Conservation (phyloP, 768 basidiomycete genomes). For the Tulasnella sp. region DNA sequence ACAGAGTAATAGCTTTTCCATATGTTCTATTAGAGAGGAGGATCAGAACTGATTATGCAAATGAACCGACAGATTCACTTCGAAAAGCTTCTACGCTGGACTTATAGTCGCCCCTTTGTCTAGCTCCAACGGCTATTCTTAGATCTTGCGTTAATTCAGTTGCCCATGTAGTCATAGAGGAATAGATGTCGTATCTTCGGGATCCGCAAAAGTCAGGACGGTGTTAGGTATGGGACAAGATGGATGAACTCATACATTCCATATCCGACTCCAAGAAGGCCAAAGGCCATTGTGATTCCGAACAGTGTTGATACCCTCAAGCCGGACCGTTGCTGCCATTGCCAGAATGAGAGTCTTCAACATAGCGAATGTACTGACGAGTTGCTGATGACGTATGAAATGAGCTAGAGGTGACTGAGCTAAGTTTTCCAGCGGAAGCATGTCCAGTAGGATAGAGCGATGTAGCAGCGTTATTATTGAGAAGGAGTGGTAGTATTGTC, state of each 20-base stretch:
- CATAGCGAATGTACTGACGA: no score
- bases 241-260: not conserved
- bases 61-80: not conserved
- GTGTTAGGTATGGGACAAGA: not conserved
- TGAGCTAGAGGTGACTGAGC: no score
- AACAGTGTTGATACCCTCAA: no score
- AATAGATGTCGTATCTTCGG: constrained; percentile 1
- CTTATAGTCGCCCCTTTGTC: constrained; percentile 6
- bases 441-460: no score
- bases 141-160: constrained; percentile 4
- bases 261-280: constrained; percentile 5
- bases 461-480: no score
- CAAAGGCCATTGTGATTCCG: not conserved
- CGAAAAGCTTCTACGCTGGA: not conserved
- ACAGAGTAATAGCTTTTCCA: not conserved
- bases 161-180: constrained; percentile 2
- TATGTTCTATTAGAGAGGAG: constrained; percentile 4
- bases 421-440: no score
- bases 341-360: no score
- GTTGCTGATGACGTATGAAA: no score
- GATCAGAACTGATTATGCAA: no score
- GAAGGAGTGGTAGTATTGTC: no score
- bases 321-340: no score
- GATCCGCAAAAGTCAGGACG: not conserved
- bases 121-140: constrained; percentile 4